Percentiles rank a stretch among this genome's conserved stretches.
These are phyloP conservation scores for Solanum lignicaule DNA, from an alignment of 257 asterid genomes.

Conservation along the genomic window DNA sequence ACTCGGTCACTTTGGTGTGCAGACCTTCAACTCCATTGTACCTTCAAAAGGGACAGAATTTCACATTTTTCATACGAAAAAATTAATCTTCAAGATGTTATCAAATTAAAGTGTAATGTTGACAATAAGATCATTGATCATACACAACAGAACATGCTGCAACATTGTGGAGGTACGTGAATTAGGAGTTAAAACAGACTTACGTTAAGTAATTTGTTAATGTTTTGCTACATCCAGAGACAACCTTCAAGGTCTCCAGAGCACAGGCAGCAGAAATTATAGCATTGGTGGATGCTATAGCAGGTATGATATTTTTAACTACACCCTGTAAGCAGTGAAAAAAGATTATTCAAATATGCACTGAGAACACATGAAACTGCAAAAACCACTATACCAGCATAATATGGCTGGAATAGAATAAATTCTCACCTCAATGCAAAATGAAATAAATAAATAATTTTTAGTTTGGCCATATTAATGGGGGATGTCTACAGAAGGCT, in stretches of 20 bases:
- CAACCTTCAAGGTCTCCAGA: slow-evolving; percentile 90
- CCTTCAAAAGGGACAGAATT: slow-evolving; percentile 19
- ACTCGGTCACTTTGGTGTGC: slow-evolving; percentile 85
- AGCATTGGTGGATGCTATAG: slow-evolving; percentile 96
- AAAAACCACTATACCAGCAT: background rate
- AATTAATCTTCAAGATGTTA: background rate
- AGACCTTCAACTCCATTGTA: slow-evolving; percentile 96
- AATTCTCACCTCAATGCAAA: background rate
- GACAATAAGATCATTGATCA: background rate
- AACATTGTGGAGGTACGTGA: background rate
- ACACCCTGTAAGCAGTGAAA: slow-evolving; percentile 55
- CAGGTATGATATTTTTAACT: slow-evolving; percentile 97
- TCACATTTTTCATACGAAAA: background rate
- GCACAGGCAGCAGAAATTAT: slow-evolving; percentile 96
- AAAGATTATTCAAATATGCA: background rate
- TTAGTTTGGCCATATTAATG: background rate
- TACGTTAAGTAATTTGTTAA: slow-evolving; percentile 84
- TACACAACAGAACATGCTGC: background rate
- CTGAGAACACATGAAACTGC: background rate
- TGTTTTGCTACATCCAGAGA: slow-evolving; percentile 90
- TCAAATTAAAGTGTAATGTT: background rate
- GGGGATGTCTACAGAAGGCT: slow-evolving; percentile 1
- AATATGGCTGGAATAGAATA: background rate
- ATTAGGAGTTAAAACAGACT: slow-evolving; percentile 5
- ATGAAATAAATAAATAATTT: background rate